Evolutionary conservation across 495 filamentous ascomycete genomes (phyloP).

Genomic region (Penicillium pulvis): DNA sequence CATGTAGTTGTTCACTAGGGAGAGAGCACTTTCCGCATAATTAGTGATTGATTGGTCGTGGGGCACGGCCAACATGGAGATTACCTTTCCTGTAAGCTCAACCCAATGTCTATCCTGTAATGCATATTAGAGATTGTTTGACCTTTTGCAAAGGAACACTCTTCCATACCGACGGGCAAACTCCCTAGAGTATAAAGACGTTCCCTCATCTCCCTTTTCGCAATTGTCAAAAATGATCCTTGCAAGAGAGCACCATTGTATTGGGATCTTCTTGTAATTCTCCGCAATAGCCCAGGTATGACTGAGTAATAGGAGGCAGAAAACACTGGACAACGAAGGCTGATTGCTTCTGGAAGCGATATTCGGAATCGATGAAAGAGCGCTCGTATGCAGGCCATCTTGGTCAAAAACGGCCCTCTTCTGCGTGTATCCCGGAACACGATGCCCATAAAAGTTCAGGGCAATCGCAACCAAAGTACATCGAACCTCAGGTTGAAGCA

Average conservation of each 20-base stretch:
- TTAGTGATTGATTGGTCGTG: not conserved
- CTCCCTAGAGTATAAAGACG: not conserved
- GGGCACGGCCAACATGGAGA: not conserved
- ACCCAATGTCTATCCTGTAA: not conserved
- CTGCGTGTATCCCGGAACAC: not conserved
- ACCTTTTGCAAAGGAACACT: not conserved
- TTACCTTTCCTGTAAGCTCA: not conserved
- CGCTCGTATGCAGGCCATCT: not conserved
- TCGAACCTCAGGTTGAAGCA: conserved; percentile 1
- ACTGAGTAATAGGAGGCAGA: conserved; percentile 1
- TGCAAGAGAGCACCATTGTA: conserved; percentile 1
- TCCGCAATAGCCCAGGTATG: not conserved
- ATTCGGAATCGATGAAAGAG: not conserved
- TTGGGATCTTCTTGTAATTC: not conserved
- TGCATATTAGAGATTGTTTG: not conserved
- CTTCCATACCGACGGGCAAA: not conserved
- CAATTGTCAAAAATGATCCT: not conserved
- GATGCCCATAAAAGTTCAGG: not conserved
- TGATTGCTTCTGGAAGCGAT: not conserved
- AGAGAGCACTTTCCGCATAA: not conserved
- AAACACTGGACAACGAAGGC: not conserved
- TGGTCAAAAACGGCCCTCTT: not conserved
- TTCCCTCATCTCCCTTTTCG: not conserved
- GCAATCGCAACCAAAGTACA: not conserved
- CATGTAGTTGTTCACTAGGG: too few species aligned